A percentile compares a stretch with the other conserved stretches of the same genome.
These are phyloP conservation scores for Lachnellula willkommii DNA, from an alignment of 2,329 filamentous ascomycete genomes.

Conservation along the genomic window DNA sequence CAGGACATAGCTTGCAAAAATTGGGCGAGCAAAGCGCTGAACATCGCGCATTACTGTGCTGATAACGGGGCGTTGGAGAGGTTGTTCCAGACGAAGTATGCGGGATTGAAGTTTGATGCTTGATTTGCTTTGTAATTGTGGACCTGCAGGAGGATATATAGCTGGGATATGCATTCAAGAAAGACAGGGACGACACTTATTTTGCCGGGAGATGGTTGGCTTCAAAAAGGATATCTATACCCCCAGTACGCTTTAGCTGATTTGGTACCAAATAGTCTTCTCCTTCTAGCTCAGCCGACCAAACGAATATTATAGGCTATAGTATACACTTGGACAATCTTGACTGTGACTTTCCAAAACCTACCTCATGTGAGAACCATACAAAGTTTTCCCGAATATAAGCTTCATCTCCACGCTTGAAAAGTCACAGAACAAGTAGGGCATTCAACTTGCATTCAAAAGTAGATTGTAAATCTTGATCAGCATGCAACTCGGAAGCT, in stretches of 20 bases:
- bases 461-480: too few species aligned
- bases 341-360: too few species aligned
- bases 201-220: background rate
- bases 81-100: slow-evolving; percentile 25
- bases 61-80: slow-evolving; percentile 28
- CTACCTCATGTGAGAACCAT: too few species aligned
- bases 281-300: too few species aligned
- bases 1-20: slow-evolving; percentile 49
- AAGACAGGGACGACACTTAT: background rate
- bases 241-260: background rate
- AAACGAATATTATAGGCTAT: too few species aligned
- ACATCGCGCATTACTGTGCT: slow-evolving; percentile 27
- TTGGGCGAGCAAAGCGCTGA: slow-evolving; percentile 32
- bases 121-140: background rate
- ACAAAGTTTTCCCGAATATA: too few species aligned
- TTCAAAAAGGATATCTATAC: background rate
- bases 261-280: background rate
- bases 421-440: too few species aligned
- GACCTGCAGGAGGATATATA: background rate
- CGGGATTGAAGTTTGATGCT: slow-evolving; percentile 26
- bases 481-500: too few species aligned
- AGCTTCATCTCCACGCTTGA: too few species aligned
- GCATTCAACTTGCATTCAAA: too few species aligned
- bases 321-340: too few species aligned
- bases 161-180: background rate